Base-by-base conservation (phyloP, 495 filamentous ascomycete species). In the Podospora pseudopauciseta region DNA sequence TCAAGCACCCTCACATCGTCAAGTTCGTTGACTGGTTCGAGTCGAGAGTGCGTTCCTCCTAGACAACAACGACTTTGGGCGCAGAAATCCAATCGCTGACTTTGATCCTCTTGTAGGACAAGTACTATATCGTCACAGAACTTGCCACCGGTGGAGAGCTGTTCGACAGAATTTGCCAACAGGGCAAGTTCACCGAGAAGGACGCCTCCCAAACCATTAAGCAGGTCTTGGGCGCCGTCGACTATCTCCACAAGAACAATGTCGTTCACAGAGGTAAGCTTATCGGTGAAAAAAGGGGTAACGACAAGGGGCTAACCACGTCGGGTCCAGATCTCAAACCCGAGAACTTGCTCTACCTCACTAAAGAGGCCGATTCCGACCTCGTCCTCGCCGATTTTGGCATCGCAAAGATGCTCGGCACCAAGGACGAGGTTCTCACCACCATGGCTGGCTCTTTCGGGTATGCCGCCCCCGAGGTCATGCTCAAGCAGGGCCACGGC, bases 381-480 rank as follows among this genome's bases (percentile, higher is more conserved):
- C 85, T 99, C 26, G 95, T 99, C 3, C 85, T 99, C 32, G 95
- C 95, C 63, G 95, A 99, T 77, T 99, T 99, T 69, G 95, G 95
- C 77, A 99, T 99, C 75, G 95, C 95, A 54, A 99, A 99, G 82
- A 97, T 96, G 91, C 86, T 99, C 63, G 93, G 96, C 72, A 91
- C 83, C 67, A 89, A 93, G 71, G 88, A 93, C 65, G 92, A 95
- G 72, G 91, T 97, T 34, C 87, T 99, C 57, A 97, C 92, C 28
- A 98, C 95, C 68, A 99, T 99, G 95, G 95, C 95, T 20, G 95
- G 95, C 44, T 98, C 96, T 3, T 98, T 99, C 77, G 95, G 95
- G 55, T 99, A 99, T 74, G 95, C 95, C 20, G 95, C 95, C 0
- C 95, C 95, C 7, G 95, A 99, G 77, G 94, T 99, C 58, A 99